Evolutionary conservation across 352 stramenopile species (phyloP).

Genomic region (Globisporangium spinosum): DNA sequence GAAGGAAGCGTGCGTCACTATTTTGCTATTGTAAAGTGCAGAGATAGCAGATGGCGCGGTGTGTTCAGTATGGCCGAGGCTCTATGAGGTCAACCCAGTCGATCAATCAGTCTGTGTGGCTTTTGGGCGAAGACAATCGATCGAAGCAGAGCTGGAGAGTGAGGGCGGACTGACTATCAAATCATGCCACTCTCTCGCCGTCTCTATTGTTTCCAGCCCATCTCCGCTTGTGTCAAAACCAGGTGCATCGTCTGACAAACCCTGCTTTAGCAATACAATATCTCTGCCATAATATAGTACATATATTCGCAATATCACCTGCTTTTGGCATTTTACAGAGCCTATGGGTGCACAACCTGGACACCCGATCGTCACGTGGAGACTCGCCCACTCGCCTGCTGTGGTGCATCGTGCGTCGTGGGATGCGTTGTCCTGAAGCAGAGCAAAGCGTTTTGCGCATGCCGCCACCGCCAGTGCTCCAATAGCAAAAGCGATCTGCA

Average conservation of each 20-base stretch:
- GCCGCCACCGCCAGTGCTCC: background rate
- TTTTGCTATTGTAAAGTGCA: background rate
- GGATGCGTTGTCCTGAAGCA: background rate
- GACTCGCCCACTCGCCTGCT: background rate
- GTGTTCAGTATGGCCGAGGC: background rate
- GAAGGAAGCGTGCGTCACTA: background rate
- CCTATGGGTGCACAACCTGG: background rate
- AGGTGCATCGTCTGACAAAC: background rate
- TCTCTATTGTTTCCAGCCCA: background rate
- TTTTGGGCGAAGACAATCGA: too few species aligned
- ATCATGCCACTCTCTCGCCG: background rate
- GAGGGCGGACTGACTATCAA: constrained; percentile 3
- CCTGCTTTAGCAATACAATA: too few species aligned
- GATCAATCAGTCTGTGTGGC: background rate
- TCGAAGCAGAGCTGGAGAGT: background rate
- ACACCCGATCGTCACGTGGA: constrained; percentile 2
- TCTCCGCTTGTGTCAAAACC: background rate
- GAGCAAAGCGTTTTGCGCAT: constrained; percentile 1
- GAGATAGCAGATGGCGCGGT: background rate
- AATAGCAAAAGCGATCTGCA: background rate
- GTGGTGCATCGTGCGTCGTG: background rate
- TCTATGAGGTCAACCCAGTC: background rate
- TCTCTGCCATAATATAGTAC: background rate
- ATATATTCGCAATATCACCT: background rate
- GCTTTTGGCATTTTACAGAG: background rate